Evolutionary conservation across 257 asterid species (phyloP).

Genomic region (Solanum phureja): DNA sequence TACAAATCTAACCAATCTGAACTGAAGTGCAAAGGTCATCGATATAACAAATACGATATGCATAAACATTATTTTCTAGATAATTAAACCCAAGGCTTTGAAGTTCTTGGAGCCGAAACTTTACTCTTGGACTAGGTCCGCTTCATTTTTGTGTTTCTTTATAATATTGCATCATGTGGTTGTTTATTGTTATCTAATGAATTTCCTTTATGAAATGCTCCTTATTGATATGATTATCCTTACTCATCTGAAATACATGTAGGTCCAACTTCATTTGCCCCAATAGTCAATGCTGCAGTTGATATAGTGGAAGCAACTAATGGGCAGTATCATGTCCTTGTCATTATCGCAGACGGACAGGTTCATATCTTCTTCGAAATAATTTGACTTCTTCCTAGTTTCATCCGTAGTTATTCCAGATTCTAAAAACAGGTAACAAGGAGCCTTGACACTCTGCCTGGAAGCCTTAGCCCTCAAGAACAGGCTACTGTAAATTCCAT

Average conservation of each 20-base stretch:
- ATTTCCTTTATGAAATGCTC: neutral
- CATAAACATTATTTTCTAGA: neutral
- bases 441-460: conserved; percentile 40
- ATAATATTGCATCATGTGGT: neutral
- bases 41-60: neutral
- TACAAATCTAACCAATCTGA: neutral
- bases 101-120: neutral
- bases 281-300: conserved; percentile 65
- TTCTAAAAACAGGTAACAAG: conserved; percentile 51
- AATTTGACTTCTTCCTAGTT: neutral
- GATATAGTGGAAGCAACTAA: conserved; percentile 73
- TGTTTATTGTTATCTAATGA: neutral
- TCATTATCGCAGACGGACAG: conserved; percentile 93
- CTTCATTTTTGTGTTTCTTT: neutral
- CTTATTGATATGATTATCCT: neutral
- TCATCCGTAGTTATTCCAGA: neutral
- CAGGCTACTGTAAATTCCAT: conserved; percentile 61
- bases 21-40: neutral
- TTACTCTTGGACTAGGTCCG: neutral
- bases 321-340: conserved; percentile 85
- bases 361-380: conserved; percentile 17
- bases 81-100: neutral
- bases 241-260: neutral
- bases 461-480: conserved; percentile 75
- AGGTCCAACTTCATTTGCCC: conserved; percentile 95